Evolutionary conservation across 176 grass and related monocot genomes (phyloP).

Genomic region (Oryza longistaminata): DNA sequence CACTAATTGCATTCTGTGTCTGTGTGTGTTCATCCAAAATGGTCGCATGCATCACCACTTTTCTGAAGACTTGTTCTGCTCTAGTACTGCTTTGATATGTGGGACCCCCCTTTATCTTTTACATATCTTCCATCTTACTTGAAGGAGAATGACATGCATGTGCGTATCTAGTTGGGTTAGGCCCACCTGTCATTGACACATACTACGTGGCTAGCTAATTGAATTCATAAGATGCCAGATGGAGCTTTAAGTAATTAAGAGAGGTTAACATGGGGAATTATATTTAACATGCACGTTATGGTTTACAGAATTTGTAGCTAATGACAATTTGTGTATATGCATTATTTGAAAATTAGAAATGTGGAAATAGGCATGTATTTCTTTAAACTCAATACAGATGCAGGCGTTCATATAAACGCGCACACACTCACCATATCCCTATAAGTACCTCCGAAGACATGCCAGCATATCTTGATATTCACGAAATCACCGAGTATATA

Average conservation of each 20-base stretch:
- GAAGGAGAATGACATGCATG: not conserved
- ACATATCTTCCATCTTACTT: not conserved
- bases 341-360: not conserved
- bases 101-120: not conserved
- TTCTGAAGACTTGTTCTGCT: not conserved
- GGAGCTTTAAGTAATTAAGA: no score
- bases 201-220: no score
- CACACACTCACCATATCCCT: no score
- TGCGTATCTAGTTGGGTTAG: not conserved
- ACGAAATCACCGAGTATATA: accelerated
- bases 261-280: no score
- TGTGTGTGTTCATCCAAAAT: not conserved
- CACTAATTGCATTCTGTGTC: not conserved
- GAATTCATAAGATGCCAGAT: no score
- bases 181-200: not conserved
- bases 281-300: not conserved
- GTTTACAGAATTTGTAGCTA: not conserved
- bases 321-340: not conserved
- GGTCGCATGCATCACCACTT: not conserved
- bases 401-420: no score
- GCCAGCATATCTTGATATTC: no score
- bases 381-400: no score
- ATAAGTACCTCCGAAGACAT: no score
- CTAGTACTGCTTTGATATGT: not conserved
- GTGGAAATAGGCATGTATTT: not conserved